These are phyloP conservation scores for Curvularia sp. DNA, from an alignment of 2,329 filamentous ascomycete species.

Conservation along the genomic window DNA sequence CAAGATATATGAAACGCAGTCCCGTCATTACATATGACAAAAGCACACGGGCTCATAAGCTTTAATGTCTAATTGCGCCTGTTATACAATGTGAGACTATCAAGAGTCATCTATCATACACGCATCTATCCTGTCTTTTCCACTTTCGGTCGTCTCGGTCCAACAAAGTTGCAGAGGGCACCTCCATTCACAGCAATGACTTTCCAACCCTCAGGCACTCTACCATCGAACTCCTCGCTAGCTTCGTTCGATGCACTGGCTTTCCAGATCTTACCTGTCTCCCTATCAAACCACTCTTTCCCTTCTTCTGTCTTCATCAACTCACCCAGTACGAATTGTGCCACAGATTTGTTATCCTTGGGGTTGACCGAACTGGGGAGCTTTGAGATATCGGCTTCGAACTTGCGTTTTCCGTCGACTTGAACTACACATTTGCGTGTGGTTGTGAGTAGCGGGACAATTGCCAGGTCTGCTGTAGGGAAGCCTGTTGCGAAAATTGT, in stretches of 20 bases:
- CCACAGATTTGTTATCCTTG: constrained; percentile 44
- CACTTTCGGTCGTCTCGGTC: constrained; percentile 20
- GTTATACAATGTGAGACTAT: neutral
- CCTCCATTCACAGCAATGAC: constrained; percentile 72
- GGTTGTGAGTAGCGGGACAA: constrained; percentile 60
- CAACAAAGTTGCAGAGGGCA: constrained; percentile 76
- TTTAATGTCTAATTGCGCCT: neutral
- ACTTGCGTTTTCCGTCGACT: constrained; percentile 79
- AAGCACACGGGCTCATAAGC: neutral
- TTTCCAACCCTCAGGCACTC: constrained; percentile 51
- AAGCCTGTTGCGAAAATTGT: constrained; percentile 62
- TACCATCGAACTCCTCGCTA: constrained; percentile 4
- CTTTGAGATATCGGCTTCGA: constrained; percentile 70
- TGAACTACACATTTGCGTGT: constrained; percentile 71
- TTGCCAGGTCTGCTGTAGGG: constrained; percentile 61
- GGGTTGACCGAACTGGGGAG: constrained; percentile 40
- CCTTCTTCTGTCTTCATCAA: constrained; percentile 70
- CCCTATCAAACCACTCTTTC: constrained; percentile 58
- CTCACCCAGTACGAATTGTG: constrained; percentile 68
- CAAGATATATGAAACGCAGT: too few species aligned
- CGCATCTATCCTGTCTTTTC: neutral
- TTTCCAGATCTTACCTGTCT: constrained; percentile 44
- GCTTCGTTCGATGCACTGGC: constrained; percentile 16
- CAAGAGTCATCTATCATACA: neutral
- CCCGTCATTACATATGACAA: too few species aligned